Percentiles rank a stretch among this genome's conserved stretches.
These are phyloP conservation scores for Phaseolus lunatus DNA, from an alignment of 306 rosid genomes.

Conservation along the genomic window DNA sequence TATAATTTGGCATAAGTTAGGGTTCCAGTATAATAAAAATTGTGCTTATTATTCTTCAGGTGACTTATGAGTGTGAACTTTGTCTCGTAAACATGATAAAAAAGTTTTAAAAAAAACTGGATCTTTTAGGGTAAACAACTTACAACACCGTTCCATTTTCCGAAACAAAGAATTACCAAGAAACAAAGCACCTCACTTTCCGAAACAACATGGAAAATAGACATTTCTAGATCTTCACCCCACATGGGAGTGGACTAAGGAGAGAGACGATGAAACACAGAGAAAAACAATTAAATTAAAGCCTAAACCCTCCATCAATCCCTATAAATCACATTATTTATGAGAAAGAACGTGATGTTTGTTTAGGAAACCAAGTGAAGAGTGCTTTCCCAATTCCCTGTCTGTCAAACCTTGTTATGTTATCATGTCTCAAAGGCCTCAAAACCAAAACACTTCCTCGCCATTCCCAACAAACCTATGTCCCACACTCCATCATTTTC, in stretches of 20 bases:
- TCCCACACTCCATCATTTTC: conserved; percentile 66
- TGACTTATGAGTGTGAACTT: background rate
- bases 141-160: conserved; percentile 39
- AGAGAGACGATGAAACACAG: background rate
- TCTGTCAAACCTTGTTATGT: conserved; percentile 33
- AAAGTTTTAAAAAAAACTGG: background rate
- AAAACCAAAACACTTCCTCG: conserved; percentile 44
- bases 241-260: conserved; percentile 47
- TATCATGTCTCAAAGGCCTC: conserved; percentile 47
- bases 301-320: conserved; percentile 45
- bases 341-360: conserved; percentile 6
- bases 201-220: conserved; percentile 50
- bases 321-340: conserved; percentile 29
- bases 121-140: conserved; percentile 42
- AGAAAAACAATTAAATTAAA: background rate
- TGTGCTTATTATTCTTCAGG: background rate
- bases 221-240: conserved; percentile 54
- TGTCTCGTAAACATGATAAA: background rate
- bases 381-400: conserved; percentile 34
- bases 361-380: conserved; percentile 40
- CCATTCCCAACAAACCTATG: conserved; percentile 56
- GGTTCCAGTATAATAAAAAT: background rate
- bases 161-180: conserved; percentile 53
- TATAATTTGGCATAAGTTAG: background rate
- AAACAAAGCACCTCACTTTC: conserved; percentile 51